Evolutionary conservation across 1,284 basidiomycete species (phyloP), one percentile per base, ranked within the genome.

Genomic region (Lentinus polychrous): DNA sequence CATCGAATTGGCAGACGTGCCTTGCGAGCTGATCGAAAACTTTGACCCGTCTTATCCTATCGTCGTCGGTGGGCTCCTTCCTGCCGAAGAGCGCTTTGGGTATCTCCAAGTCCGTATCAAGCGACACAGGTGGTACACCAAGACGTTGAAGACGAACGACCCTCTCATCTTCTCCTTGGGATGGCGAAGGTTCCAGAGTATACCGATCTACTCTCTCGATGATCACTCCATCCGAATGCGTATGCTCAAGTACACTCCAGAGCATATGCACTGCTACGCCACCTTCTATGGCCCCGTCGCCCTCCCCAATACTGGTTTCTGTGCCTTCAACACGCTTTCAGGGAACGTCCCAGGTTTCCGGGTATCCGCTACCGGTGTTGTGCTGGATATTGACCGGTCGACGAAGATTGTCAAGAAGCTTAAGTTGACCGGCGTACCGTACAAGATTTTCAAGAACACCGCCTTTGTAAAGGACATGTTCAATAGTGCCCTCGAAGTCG

Each of bases 381-480:
- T 99, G 14, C 75, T 98, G 33, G 93, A 97, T 65, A 82, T 97
- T 51, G 94, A 98, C 64, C 82, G 86, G 39, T 87, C 90, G 15
- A 84, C 86, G 49, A 91, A 90, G 72, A 98, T 99, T 55, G 94
- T 99, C 56, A 99, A 99, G 76, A 99, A 99, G 72, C 70, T 99
- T 58, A 99, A 99, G 72, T 71, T 99, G 49, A 99, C 94, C 0
- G 95, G 96, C 40, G 78, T 83, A 23, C 95, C 96, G 22, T 91
- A 86, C 71, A 98, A 98, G 76, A 90, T 99, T 50, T 99, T 89
- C 78, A 99, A 98, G 73, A 99, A 99, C 68, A 99, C 96, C 12
- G 96, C 94, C 0, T 99, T 99, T 65, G 76, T 99, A 59, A 94
- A 89, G 72, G 93, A 97, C 63, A 99, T 99, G 95, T 99, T 99